Conservation (phyloP, 371 early-diverging fungal genomes). For the Circinella umbellata region DNA sequence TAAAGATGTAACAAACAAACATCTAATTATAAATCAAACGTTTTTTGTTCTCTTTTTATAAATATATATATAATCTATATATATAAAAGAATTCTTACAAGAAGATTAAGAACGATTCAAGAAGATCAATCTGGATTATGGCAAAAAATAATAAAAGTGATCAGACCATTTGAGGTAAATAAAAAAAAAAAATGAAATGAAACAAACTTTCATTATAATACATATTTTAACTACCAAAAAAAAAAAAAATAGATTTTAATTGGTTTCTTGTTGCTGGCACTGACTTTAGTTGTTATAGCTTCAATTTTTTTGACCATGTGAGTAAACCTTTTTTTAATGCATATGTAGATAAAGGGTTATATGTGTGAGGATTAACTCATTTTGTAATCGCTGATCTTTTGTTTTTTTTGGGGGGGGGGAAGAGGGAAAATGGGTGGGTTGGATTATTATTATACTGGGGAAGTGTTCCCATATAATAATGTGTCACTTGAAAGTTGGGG, state of each 20-base stretch:
- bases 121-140: conserved; percentile 36
- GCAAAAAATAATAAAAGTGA: conserved; percentile 25
- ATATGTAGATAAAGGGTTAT: too few species aligned
- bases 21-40: too few species aligned
- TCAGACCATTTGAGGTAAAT: conserved; percentile 53
- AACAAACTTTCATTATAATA: background rate
- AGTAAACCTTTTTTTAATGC: conserved; percentile 15
- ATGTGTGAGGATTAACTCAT: background rate
- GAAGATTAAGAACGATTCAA: conserved; percentile 36
- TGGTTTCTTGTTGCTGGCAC: conserved; percentile 36
- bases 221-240: too few species aligned
- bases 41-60: too few species aligned
- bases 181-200: conserved; percentile 7
- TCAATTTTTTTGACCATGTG: conserved; percentile 65
- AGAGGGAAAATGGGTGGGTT: too few species aligned
- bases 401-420: background rate
- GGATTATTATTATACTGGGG: too few species aligned
- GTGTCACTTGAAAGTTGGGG: background rate
- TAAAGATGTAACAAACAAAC: too few species aligned
- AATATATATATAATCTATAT: too few species aligned
- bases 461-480: too few species aligned
- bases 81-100: conserved; percentile 34
- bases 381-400: background rate
- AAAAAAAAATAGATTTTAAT: conserved; percentile 31
- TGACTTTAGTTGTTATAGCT: conserved; percentile 40